phyloP scores from a whole-genome alignment of 306 rosid genomes.

The Trifolium dubium region DNA sequence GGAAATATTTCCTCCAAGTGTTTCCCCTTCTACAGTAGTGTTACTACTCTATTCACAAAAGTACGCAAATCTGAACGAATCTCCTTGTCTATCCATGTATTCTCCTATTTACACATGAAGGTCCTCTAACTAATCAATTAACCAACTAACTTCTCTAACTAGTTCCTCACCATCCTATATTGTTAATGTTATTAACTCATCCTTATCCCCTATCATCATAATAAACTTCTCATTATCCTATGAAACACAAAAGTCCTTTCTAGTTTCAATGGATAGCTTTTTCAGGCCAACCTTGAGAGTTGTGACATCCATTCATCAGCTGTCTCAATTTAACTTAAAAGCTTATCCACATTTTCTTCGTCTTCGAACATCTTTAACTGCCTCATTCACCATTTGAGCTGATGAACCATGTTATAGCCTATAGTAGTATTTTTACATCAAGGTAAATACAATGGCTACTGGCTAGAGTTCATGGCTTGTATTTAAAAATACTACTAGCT shows the following conservation, averaged over 20 bases:
- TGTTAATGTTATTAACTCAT: background rate
- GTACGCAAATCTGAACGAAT: background rate
- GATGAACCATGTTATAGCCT: background rate
- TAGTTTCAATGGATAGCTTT: slow-evolving; percentile 27
- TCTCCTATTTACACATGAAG: background rate
- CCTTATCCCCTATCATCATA: background rate
- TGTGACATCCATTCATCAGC: background rate
- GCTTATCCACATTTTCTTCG: slow-evolving; percentile 1
- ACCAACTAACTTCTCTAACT: background rate
- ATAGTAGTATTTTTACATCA: slow-evolving; percentile 20
- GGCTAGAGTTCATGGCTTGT: slow-evolving; percentile 12
- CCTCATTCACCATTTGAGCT: slow-evolving; percentile 15
- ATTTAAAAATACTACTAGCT: slow-evolving; percentile 1
- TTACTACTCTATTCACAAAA: background rate
- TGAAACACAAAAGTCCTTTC: slow-evolving; percentile 7
- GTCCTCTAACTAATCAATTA: background rate
- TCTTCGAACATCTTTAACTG: slow-evolving; percentile 26
- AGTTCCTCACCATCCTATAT: background rate
- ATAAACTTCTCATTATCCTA: background rate
- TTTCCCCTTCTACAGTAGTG: background rate
- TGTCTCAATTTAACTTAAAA: slow-evolving; percentile 25
- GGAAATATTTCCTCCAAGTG: background rate
- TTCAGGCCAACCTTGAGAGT: background rate
- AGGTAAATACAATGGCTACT: background rate
- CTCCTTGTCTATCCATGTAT: background rate